Evolutionary conservation across 371 early-diverging fungal genomes (phyloP).

Genomic region (Mortierella sp.): DNA sequence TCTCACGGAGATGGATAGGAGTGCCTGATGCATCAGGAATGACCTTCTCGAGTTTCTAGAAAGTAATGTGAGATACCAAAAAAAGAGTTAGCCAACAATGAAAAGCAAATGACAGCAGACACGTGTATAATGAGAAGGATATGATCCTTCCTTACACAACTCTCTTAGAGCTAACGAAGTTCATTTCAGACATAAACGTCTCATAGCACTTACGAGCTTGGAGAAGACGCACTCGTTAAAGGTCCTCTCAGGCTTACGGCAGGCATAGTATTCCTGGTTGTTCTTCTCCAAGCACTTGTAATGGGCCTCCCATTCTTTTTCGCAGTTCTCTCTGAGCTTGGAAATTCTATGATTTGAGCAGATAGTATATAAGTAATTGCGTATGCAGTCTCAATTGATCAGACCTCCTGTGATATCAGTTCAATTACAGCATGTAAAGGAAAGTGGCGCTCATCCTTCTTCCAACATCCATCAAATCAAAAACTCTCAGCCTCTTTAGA

Average conservation of each 20-base stretch:
- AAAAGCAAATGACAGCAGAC: not conserved
- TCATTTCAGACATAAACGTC: not conserved
- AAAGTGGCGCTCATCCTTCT: not conserved
- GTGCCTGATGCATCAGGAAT: constrained; percentile 82
- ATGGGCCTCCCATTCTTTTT: constrained; percentile 87
- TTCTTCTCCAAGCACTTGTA: constrained; percentile 94
- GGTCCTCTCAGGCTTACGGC: constrained; percentile 84
- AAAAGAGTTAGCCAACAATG: not conserved
- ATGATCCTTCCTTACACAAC: not conserved
- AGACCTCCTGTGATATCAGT: not conserved
- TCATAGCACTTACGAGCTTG: constrained; percentile 76
- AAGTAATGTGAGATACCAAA: not conserved
- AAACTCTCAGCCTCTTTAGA: not conserved
- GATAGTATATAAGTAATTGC: not conserved
- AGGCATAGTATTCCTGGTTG: constrained; percentile 88
- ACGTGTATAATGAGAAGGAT: not conserved
- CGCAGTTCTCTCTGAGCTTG: constrained; percentile 93
- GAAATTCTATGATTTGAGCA: constrained; percentile 67
- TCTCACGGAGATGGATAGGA: constrained; percentile 81
- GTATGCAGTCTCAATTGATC: not conserved
- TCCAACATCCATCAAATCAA: not conserved
- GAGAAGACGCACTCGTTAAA: constrained; percentile 94
- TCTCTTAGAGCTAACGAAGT: too few relatives aligned
- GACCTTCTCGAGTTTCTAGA: constrained; percentile 82
- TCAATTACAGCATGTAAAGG: not conserved